Conservation (phyloP, 2,329 filamentous ascomycete species). For the Pseudocercospora fuligena region DNA sequence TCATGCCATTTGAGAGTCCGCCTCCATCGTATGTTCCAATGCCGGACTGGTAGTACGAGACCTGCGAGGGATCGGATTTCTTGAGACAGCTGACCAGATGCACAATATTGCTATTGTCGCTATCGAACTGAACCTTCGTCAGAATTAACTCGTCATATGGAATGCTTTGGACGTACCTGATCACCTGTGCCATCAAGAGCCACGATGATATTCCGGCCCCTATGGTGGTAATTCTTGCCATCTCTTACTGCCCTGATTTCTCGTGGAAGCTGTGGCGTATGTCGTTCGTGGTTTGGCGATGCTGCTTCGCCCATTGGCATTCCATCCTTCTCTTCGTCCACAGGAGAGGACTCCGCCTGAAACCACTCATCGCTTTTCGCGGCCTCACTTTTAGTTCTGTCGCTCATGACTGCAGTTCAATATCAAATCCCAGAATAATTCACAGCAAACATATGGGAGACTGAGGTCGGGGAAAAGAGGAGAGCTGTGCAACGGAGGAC, state of each 20-base stretch:
- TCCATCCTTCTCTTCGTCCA: neutral
- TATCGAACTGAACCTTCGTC: conserved; percentile 40
- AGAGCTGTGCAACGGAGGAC: neutral
- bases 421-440: neutral
- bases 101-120: conserved; percentile 53
- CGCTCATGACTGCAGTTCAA: neutral
- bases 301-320: neutral
- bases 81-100: conserved; percentile 51
- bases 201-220: conserved; percentile 45
- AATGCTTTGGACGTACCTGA: conserved; percentile 27
- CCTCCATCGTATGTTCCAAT: conserved; percentile 52
- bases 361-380: conserved; percentile 7
- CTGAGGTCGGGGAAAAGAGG: neutral
- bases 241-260: conserved; percentile 40
- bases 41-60: conserved; percentile 52
- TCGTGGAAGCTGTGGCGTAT: conserved; percentile 31
- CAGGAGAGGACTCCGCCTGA: neutral
- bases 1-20: conserved; percentile 46
- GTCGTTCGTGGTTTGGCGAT: neutral
- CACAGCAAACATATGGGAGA: neutral
- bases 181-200: conserved; percentile 54
- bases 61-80: conserved; percentile 47
- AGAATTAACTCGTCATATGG: neutral
- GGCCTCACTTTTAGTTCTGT: neutral
- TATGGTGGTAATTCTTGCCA: conserved; percentile 23